phyloP scores from a whole-genome alignment of 208 protist species.

The Strigomonas oncopelti region DNA sequence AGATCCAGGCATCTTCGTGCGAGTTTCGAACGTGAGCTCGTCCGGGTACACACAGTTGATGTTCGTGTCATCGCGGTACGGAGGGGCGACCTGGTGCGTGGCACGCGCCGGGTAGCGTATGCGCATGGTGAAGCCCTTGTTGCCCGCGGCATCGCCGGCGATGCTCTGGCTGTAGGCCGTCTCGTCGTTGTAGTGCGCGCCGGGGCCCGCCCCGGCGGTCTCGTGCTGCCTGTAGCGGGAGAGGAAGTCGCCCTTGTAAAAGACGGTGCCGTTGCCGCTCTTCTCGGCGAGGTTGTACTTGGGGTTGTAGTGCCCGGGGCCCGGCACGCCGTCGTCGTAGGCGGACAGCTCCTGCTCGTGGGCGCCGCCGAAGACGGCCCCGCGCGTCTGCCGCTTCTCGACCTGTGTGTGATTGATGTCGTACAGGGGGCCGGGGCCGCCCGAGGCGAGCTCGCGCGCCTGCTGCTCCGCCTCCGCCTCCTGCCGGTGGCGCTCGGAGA shows the following conservation, averaged over 20 bases:
- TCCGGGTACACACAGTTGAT: constrained; percentile 78
- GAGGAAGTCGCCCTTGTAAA: constrained; percentile 78
- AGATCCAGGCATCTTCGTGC: constrained; percentile 20
- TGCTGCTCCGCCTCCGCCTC: constrained; percentile 17
- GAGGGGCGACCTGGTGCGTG: constrained; percentile 63
- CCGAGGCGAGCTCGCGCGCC: constrained; percentile 9
- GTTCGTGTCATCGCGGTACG: constrained; percentile 66
- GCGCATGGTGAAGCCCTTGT: constrained; percentile 70
- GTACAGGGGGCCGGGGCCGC: not conserved
- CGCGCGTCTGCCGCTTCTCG: constrained; percentile 11
- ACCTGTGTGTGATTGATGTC: constrained; percentile 20
- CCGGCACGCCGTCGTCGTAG: constrained; percentile 41
- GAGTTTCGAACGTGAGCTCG: constrained; percentile 58
- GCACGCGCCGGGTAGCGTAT: constrained; percentile 75
- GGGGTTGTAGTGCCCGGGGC: constrained; percentile 55
- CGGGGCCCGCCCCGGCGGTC: constrained; percentile 27
- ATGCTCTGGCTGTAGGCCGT: constrained; percentile 52
- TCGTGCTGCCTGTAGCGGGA: constrained; percentile 20
- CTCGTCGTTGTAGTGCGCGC: constrained; percentile 52
- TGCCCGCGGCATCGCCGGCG: constrained; percentile 27
- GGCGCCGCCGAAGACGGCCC: constrained; percentile 26
- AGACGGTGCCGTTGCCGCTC: constrained; percentile 30
- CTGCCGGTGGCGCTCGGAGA: constrained; percentile 11
- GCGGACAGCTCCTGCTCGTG: constrained; percentile 22
- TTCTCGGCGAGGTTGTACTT: constrained; percentile 16